A percentile compares a stretch with the other conserved stretches of the same genome.
phyloP scores from a whole-genome alignment of 2,329 filamentous ascomycete species.

The Penicillium frequentans region DNA sequence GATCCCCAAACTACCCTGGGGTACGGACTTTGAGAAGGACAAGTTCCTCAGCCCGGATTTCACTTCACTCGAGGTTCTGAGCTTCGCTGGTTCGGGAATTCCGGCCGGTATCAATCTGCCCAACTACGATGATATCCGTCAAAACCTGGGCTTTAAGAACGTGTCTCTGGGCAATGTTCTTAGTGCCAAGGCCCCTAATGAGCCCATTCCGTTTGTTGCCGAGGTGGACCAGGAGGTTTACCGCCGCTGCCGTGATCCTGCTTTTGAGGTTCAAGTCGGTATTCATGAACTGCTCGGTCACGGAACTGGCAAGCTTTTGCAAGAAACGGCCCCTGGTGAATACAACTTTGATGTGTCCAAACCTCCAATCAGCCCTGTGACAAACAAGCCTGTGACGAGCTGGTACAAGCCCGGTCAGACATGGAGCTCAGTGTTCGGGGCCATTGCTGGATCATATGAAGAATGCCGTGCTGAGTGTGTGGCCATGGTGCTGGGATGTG shows the following conservation, averaged over 20 bases:
- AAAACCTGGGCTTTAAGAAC: constrained; percentile 67
- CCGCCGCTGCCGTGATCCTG: constrained; percentile 77
- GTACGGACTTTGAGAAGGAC: constrained; percentile 88
- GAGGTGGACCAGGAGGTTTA: constrained; percentile 76
- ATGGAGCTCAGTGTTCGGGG: constrained; percentile 89
- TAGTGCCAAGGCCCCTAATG: constrained; percentile 85
- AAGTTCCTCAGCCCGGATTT: constrained; percentile 95
- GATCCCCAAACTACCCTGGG: constrained; percentile 89
- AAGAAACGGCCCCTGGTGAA: constrained; percentile 77
- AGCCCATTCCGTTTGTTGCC: constrained; percentile 87
- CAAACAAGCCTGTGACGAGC: constrained; percentile 71
- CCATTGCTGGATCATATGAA: constrained; percentile 84
- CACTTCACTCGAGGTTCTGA: constrained; percentile 87
- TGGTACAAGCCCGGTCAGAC: constrained; percentile 97
- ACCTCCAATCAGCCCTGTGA: constrained; percentile 78
- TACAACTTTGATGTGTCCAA: constrained; percentile 87
- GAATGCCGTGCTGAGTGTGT: constrained; percentile 94
- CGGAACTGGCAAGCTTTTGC: constrained; percentile 88
- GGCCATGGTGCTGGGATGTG: constrained; percentile 86
- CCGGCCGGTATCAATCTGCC: constrained; percentile 60
- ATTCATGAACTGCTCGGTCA: constrained; percentile 88
- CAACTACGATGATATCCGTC: constrained; percentile 61
- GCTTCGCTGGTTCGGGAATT: constrained; percentile 68
- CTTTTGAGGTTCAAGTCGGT: constrained; percentile 94
- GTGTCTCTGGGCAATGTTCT: constrained; percentile 89